Base-by-base conservation (phyloP, 2,329 filamentous ascomycete species). In the Penicillium griseofulvum region DNA sequence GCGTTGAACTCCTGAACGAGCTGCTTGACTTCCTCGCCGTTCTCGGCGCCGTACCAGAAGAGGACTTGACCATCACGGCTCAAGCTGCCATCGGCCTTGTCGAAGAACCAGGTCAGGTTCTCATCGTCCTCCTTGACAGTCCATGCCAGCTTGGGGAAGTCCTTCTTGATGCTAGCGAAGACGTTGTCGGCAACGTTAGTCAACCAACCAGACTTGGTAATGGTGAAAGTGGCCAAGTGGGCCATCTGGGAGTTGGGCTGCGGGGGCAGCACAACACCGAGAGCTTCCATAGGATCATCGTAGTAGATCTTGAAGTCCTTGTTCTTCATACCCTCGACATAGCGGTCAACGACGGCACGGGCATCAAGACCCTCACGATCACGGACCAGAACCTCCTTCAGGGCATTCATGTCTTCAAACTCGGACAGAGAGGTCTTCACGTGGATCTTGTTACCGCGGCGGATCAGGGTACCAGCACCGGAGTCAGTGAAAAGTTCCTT, bases 401-500 rank as follows among this genome's bases (percentile, higher is more conserved):
- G 79, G 69, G 88, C 87, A 46, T 85, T 79, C 41, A 92, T 68
- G 68, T 96, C 88, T 62, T 85, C 82, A 65, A 97, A 90, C 36
- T 94, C 86, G 5, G 83, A 80, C 46, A 96, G 76, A 42, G 83
- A 86, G 42, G 83, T 84, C 54, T 86, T 87, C 47, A 87, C 87
- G 64, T 89, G 84, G 34, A 97, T 84, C 80, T 95, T 96, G 75
- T 93, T 93, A 54, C 94, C 94, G 38, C 93, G 85, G 64, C 92
- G 87, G 68, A 97, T 96, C 57, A 97, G 80, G 33, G 93, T 97
- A 56, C 94, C 93, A 46, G 92, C 93, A 63, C 94, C 93, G 11
- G 91, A 94, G 75, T 97, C 91, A 16, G 93, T 97, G 76, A 97
- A 97, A 6, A 97, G 80, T 74, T 99, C 94, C 78, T 95, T 96